Evolutionary conservation across 169 alveolate genomes (phyloP), one percentile per base, ranked within the genome.

Genomic region (Babesia ovis): DNA sequence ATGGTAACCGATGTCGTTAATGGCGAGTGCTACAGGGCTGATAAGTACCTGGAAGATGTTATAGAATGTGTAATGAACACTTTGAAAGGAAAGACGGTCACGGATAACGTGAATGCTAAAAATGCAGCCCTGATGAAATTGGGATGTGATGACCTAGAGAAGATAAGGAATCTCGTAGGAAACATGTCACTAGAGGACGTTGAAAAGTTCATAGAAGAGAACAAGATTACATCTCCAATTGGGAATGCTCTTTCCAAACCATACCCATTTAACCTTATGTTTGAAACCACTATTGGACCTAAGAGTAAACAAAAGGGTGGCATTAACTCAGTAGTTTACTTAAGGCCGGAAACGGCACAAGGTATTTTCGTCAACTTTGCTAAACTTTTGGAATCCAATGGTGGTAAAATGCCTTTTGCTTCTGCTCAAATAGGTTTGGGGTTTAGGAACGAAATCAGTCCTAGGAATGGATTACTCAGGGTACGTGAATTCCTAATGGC

Each of bases 341-440:
- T 98, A 51, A 92, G 99, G 37, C 99, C 99, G 3, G 99, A 98
- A 80, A 98, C 99, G 0, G 99, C 99, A 1, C 98, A 98, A 84
- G 99, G 99, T 27, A 97, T 96, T 42, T 98, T 98, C 85, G 98
- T 97, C 25, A 98, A 98, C 83, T 98, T 96, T 90, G 89, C 84
- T 45, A 85, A 97, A 62, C 87, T 95, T 35, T 83, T 94, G 16
- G 98, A 98, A 64, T 94, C 86, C 68, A 96, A 95, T 74, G 95
- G 98, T n/a, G 97, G 96, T 18, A 94, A 94, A 64, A 89, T 97
- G 69, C 99, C 99, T 29, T 97, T 98, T 81, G 98, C 98, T 37
- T 98, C 92, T 0, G 99, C 99, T 2, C 95, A 95, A 75, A 94
- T 98, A 14, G 99, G 99, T 14, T 68, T 94, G 61, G 99, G 99